Base-by-base conservation (phyloP, 2,329 filamentous ascomycete species). In the Geosmithia morbida region DNA sequence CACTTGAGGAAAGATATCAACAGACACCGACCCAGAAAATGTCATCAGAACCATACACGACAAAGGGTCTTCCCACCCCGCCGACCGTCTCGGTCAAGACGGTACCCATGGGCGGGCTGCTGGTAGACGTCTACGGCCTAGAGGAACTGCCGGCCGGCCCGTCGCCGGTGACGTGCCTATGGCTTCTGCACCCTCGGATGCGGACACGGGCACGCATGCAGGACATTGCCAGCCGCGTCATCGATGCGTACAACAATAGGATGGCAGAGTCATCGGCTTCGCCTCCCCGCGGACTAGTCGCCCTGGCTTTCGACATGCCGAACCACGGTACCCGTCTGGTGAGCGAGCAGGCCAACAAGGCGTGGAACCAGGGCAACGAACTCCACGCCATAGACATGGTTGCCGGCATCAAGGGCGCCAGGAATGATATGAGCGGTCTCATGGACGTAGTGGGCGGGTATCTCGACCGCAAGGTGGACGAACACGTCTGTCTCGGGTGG, bases 301-400 rank as follows among this genome's bases (percentile, higher is more conserved):
- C 86, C 2, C 76, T 89, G 13, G 77, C 83, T 2, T 94, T 95
- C 62, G 92, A 97, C 65, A 88, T 95, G 68, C 77, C 90, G 43
- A 97, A 97, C 62, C 92, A 97, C 64, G 92, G 92, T 22, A 74
- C 76, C 2, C 71, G 92, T 48, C 64, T 80, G 50, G 76, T 90
- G 2, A 73, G 82, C 55, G 66, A 75, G 7, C 54, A 72, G 17
- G 79, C 83, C 22, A 97, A 96, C 61, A 71, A 82, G 54, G 73
- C 83, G 3, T 97, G 89, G 90, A 75, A 77, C 42, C 65, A 77
- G 39, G 88, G 87, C 29, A 95, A 96, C 59, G 68, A 74, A 37
- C 76, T 72, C 7, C 92, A 97, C 66, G 90, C 88, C 0, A 79
- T 87, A 59, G 92, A 98, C 62, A 95, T 98, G 88, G 88, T 92